Base-by-base conservation (phyloP, 2,329 filamentous ascomycete genomes). In the Aspergillus pseudonomiae region DNA sequence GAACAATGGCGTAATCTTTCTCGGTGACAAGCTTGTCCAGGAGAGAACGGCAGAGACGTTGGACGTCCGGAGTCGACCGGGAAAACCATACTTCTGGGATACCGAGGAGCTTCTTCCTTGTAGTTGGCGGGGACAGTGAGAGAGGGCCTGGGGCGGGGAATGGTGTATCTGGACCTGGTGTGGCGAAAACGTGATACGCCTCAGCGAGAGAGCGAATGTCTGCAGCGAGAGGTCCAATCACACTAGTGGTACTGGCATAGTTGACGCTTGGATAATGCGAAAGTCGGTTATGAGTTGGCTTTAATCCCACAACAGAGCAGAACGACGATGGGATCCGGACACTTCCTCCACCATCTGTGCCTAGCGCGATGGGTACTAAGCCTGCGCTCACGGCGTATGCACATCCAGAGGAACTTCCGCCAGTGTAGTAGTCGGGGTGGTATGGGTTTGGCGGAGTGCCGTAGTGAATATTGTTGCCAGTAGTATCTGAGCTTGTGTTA, bases 291-390 rank as follows among this genome's bases (percentile, higher is more conserved):
- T 93, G 88, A 0, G 2, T 57, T 26, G 90, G 83, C 77, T 94
- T 94, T 63, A 95, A 82, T 4, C 91, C 91, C 73, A 89, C 94
- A 24, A 91, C 77, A 59, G 91, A 90, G 74, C 91, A 93, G 79
- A 89, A 92, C 36, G 84, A 81, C 2, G 86, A 77, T 0, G 91
- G 91, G 28, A 93, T 85, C 52, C 91, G 86, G 60, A 90, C 83
- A 65, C 86, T 89, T 58, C 90, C 90, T 26, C 90, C 89, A 0
- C 89, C 88, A 68, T 92, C 90, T 6, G 86, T 87, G 36, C 90
- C 91, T 9, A 63, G 58, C 10, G 62, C 62, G 28, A 63, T 36
- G 19, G 62, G 62, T 16, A 92, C 80, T 28, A 93, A 75, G 1
- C 91, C 91, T 5, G 85, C 84, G 28, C 84, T 84, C 14, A 92